A percentile compares a stretch with the other conserved stretches of the same genome.
These are phyloP conservation scores for Picochlorum sp. DNA, from an alignment of 139 green algal genomes.

Conservation along the genomic window DNA sequence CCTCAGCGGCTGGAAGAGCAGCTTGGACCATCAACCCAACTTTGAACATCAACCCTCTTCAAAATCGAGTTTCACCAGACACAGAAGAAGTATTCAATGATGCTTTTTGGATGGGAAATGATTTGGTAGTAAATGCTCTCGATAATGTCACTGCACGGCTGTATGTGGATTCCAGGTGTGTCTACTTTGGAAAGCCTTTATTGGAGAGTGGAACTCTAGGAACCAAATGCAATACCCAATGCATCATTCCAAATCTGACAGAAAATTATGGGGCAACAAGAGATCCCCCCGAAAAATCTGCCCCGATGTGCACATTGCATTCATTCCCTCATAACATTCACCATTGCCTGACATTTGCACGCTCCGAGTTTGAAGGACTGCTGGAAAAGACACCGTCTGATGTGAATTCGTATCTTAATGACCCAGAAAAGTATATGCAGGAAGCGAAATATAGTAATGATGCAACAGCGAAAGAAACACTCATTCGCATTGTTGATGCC, in stretches of 20 bases:
- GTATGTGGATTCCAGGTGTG: constrained; percentile 86
- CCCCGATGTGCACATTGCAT: constrained; percentile 98
- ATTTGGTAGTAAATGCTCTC: constrained; percentile 93
- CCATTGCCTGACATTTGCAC: constrained; percentile 87
- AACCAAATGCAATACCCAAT: constrained; percentile 97
- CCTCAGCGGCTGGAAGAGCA: constrained; percentile 55
- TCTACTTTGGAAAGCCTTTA: constrained; percentile 97
- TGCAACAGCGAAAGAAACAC: constrained; percentile 62
- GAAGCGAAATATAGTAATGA: constrained; percentile 38
- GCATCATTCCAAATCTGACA: constrained; percentile 79
- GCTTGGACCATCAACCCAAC: constrained; percentile 71
- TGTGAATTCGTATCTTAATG: constrained; percentile 78
- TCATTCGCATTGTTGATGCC: constrained; percentile 78
- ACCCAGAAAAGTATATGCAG: constrained; percentile 63
- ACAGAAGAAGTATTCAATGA: constrained; percentile 90
- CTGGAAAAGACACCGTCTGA: constrained; percentile 84
- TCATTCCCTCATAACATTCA: constrained; percentile 99
- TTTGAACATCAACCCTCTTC: constrained; percentile 63
- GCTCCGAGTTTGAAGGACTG: constrained; percentile 92
- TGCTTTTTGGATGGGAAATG: constrained; percentile 77
- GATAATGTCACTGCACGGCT: constrained; percentile 95
- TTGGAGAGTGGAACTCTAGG: constrained; percentile 91
- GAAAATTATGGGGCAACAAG: constrained; percentile 93
- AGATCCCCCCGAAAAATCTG: constrained; percentile 89
- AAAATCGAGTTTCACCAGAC: constrained; percentile 91